phyloP scores from a whole-genome alignment of 352 stramenopile genomes.

The Globisporangium splendens region DNA sequence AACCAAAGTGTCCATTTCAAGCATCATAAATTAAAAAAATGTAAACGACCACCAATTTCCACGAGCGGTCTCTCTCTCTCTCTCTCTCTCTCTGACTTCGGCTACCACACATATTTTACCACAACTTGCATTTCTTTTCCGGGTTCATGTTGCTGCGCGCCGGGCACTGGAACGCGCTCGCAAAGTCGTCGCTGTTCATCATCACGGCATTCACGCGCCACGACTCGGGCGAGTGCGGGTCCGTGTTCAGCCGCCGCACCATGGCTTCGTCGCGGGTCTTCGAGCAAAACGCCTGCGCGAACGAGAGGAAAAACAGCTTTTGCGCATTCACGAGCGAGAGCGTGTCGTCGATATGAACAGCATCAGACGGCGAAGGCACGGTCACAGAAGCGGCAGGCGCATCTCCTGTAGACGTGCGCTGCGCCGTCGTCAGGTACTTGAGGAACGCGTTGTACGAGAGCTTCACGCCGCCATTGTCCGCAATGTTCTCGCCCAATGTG shows the following conservation, averaged over 20 bases:
- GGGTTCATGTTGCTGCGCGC: conserved; percentile 64
- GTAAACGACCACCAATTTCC: too few species aligned
- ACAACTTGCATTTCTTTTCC: conserved; percentile 64
- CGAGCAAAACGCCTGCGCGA: conserved; percentile 67
- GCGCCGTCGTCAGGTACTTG: conserved; percentile 23
- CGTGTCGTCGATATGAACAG: conserved; percentile 16
- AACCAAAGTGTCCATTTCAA: too few species aligned
- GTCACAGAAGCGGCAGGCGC: neutral
- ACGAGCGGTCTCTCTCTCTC: too few species aligned
- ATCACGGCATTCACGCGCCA: conserved; percentile 79
- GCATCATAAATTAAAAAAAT: too few species aligned
- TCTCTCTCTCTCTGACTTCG: too few species aligned
- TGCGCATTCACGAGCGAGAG: conserved; percentile 20
- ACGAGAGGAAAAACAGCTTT: conserved; percentile 79
- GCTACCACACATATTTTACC: conserved; percentile 27
- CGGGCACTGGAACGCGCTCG: conserved; percentile 50
- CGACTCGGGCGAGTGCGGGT: conserved; percentile 59
- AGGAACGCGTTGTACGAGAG: conserved; percentile 65
- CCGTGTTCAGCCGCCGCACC: conserved; percentile 43
- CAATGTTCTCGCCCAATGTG: conserved; percentile 82
- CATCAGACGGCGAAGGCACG: too few species aligned
- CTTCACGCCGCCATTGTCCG: conserved; percentile 79
- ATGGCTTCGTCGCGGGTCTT: conserved; percentile 59
- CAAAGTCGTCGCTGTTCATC: conserved; percentile 79
- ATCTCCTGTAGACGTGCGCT: conserved; percentile 21